phyloP scores from a whole-genome alignment of 345 rosid genomes.

The Eucalyptus erythrocorys region DNA sequence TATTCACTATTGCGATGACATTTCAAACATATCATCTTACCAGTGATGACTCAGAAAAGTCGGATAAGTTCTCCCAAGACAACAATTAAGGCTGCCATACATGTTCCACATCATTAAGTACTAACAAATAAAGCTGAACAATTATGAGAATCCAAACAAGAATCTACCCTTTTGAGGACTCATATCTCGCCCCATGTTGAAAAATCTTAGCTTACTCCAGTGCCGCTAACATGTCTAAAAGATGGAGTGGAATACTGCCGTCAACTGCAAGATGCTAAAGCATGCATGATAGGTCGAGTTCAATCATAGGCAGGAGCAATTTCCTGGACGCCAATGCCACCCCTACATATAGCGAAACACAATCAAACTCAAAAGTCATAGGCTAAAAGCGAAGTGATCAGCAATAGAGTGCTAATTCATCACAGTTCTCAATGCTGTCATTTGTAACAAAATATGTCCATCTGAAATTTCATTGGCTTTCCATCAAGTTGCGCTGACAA shows the following conservation, averaged over 20 bases:
- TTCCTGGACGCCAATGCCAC: neutral
- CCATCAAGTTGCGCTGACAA: neutral
- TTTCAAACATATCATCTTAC: neutral
- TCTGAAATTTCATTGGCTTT: neutral
- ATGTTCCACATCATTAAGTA: neutral
- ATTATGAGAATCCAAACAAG: neutral
- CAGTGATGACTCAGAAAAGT: neutral
- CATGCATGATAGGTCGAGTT: neutral
- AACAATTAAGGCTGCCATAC: neutral
- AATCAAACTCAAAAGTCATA: neutral
- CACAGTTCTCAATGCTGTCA: neutral
- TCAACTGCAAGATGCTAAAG: neutral
- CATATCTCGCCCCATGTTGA: neutral
- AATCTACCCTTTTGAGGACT: neutral
- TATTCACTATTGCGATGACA: neutral
- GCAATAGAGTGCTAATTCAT: neutral
- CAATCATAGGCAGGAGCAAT: neutral
- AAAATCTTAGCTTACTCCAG: neutral
- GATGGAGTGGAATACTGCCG: neutral
- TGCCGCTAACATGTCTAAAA: neutral
- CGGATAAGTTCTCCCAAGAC: neutral
- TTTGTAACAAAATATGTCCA: neutral
- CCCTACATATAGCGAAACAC: neutral
- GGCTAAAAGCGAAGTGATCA: neutral
- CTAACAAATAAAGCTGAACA: neutral